Base-by-base conservation (phyloP, 108 stramenopile species). In the Halocafeteria seosinensis region DNA sequence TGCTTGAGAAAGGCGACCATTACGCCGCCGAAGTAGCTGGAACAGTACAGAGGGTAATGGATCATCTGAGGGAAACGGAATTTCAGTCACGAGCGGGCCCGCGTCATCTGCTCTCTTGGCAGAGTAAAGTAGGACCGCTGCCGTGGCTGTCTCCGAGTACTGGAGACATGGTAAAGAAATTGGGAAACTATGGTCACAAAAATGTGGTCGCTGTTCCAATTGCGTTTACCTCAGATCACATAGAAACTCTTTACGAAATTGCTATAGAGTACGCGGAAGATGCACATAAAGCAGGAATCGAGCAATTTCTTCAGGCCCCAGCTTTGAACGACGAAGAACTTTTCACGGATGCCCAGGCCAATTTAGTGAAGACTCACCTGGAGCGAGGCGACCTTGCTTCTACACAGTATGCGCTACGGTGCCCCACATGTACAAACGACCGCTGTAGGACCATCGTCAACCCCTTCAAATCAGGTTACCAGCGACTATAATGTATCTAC, bases 241-340 rank as follows among this genome's bases (percentile, higher is more conserved):
- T 99, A 68, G 94, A 99, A 69, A 99, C 97, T 12, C 81, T 99
- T 65, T 94, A 94, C 80, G 97, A 99, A 72, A 95, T 99, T 70
- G 97, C 94, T 79, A 89, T 95, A 65, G 97, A 99, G 76, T 99
- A 99, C 70, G 74, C 88, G 31, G 94, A 96, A 70, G 66, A 95
- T 36, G 97, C 97, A 29, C 77, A 91, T 68, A 87, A 94, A 67
- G 79, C 78, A 38, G 97, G 94, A 30, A 83, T 92, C 34, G 71
- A 71, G 30, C 84, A 90, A 63, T 95, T 91, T 87, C 61, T 85
- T 31, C 76, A 90, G 33, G 88, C 88, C 60, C 92, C 93, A 11
- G 92, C 92, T 21, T 79, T 94, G 51, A 95, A 95, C 71, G 92
- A 91, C 33, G 89, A 93, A 63, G 63, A 74, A 8, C 70, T 76